Evolutionary conservation across 1,284 basidiomycete species (phyloP).

Genomic region (Melampsora occidentalis): DNA sequence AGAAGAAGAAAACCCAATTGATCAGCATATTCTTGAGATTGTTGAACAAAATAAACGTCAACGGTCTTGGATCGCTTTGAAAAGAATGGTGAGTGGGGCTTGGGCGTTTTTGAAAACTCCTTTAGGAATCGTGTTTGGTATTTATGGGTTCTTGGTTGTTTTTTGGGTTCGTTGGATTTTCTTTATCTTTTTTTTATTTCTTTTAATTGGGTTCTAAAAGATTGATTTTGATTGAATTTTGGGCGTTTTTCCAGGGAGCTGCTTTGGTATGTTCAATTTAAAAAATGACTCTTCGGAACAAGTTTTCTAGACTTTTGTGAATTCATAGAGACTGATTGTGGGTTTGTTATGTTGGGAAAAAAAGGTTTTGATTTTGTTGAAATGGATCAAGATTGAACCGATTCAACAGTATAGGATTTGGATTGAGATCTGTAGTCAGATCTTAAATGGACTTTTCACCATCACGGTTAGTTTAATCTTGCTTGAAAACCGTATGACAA

Average conservation of each 20-base stretch:
- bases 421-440: constrained; percentile 43
- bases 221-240: background rate
- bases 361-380: constrained; percentile 33
- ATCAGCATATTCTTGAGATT: constrained; percentile 16
- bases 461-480: constrained; percentile 19
- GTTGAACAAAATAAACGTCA: background rate
- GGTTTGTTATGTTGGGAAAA: background rate
- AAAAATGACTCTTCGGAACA: background rate
- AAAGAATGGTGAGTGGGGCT: constrained; percentile 9
- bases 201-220: background rate
- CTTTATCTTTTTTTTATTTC: background rate
- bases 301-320: background rate
- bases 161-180: constrained; percentile 21
- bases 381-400: constrained; percentile 32
- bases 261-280: constrained; percentile 15
- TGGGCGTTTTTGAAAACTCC: constrained; percentile 26
- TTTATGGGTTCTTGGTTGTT: constrained; percentile 37
- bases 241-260: constrained; percentile 5
- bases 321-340: background rate
- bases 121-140: constrained; percentile 30
- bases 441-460: constrained; percentile 41
- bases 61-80: background rate
- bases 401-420: constrained; percentile 24
- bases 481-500: background rate
- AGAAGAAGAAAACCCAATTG: background rate